Conservation (phyloP, 257 asterid genomes). For the Salvia splendens region DNA sequence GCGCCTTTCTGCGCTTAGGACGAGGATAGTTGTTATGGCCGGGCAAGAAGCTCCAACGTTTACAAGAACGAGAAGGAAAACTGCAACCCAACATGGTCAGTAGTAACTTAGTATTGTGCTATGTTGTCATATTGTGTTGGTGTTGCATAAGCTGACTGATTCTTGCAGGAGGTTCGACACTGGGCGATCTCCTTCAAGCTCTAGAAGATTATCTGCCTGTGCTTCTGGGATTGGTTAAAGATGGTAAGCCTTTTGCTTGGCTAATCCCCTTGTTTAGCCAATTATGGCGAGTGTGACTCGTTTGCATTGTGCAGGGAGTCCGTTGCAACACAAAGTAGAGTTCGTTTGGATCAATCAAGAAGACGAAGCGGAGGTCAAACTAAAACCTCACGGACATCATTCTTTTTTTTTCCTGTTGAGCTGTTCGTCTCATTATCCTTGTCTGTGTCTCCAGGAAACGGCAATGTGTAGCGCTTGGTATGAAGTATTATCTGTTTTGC, state of each 20-base stretch:
- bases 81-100: constrained; percentile 92
- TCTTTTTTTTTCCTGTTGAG: constrained; percentile 28
- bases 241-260: constrained; percentile 54
- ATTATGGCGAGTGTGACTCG: constrained; percentile 32
- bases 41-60: constrained; percentile 92
- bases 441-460: constrained; percentile 65
- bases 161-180: constrained; percentile 83
- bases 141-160: constrained; percentile 45
- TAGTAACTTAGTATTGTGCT: neutral
- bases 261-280: constrained; percentile 16
- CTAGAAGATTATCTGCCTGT: constrained; percentile 93
- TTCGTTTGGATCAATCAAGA: constrained; percentile 97
- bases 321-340: constrained; percentile 84
- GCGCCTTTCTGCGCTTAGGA: constrained; percentile 90
- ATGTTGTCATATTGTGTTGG: constrained; percentile 33
- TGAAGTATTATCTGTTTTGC: constrained; percentile 88
- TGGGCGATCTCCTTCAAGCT: constrained; percentile 93
- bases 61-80: constrained; percentile 84
- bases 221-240: constrained; percentile 88
- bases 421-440: constrained; percentile 28
- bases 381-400: constrained; percentile 14
- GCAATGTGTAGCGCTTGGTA: constrained; percentile 89
- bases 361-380: constrained; percentile 88
- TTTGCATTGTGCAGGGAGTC: constrained; percentile 61
- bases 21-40: constrained; percentile 91